Base-by-base conservation (phyloP, 768 basidiomycete species). In the Boletus tylopilopsis region DNA sequence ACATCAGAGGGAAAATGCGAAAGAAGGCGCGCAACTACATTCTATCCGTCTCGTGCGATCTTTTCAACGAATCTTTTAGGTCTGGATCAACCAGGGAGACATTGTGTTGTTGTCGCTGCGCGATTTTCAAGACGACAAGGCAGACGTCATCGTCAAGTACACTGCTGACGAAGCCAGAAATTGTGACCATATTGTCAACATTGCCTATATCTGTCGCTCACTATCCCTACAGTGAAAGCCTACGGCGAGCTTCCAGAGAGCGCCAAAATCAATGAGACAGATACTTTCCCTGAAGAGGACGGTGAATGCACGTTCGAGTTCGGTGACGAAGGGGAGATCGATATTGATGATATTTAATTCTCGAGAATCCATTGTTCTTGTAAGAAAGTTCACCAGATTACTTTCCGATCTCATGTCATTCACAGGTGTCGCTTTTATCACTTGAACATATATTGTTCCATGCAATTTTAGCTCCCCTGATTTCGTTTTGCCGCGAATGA, bases 11-110 rank as follows among this genome's bases (percentile, higher is more conserved):
- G 33, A 97, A 97, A 76, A 94, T 99, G 95, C 76, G 96, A 61
- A 99, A 98, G 75, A 99, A 99, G 88, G 95, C 87, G 58, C 53
- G 81, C 69, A 6, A 25, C 10, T 22, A 4, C 18, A 12, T 11
- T 50, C 24, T 19, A 7, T 5, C n/a, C 4, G 33, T 18, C 4
- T 13, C 30, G n/a, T 11, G 27, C 18, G 36, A 19, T 58, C 18
- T 19, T 32, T 23, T 49, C 30, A 56, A 53, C 52, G 23, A 15
- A 15, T 40, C 19, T 50, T 21, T 29, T 49, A 97, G 94, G 94
- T 98, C 64, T 98, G 95, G 95, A 98, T 98, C 67, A 96, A 95
- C 68, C 92, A 96, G 62, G 95, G 95, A 63, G 95, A 97, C 64
- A 97, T 97, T 64, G 84, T 98, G 44, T 75, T 97, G 37, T 76